A percentile compares a stretch with the other conserved stretches of the same genome.
Conservation (phyloP, 2,329 filamentous ascomycete genomes). For the Alternaria triticimaculans region DNA sequence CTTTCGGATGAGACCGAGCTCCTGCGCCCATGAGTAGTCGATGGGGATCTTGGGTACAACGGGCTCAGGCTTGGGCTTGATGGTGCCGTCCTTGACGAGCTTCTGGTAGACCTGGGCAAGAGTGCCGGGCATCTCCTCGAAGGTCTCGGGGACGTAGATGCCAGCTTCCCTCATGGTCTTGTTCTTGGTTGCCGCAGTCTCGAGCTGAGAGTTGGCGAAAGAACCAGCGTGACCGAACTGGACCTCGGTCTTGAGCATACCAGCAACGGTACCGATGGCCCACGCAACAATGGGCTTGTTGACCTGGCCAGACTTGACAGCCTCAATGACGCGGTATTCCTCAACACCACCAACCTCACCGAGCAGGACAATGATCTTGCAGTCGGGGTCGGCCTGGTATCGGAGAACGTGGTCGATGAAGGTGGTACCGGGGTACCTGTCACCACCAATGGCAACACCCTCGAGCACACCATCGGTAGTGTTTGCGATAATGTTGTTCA, state of each 20-base stretch:
- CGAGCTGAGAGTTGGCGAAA: constrained; percentile 98
- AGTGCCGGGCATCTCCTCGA: constrained; percentile 86
- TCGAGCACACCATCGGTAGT: constrained; percentile 98
- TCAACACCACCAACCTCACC: constrained; percentile 99
- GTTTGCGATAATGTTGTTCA: constrained; percentile 99
- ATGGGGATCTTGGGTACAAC: constrained; percentile 98
- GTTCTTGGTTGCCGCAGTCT: constrained; percentile 97
- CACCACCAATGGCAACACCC: constrained; percentile 98
- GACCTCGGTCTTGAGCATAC: constrained; percentile 99
- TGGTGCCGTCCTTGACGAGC: constrained; percentile 82
- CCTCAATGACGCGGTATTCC: constrained; percentile 99
- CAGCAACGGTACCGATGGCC: constrained; percentile 98
- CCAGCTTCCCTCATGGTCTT: constrained; percentile 94
- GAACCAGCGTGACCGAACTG: constrained; percentile 99
- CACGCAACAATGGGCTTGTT: constrained; percentile 99
- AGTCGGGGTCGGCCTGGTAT: constrained; percentile 95
- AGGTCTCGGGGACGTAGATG: constrained; percentile 92
- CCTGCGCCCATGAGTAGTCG: constrained; percentile 99
- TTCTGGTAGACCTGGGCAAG: constrained; percentile 86
- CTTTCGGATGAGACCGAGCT: constrained; percentile 99
- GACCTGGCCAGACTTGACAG: constrained; percentile 90
- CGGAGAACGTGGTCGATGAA: constrained; percentile 98
- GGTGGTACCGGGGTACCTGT: constrained; percentile 97
- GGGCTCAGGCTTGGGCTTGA: constrained; percentile 86
- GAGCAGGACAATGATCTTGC: constrained; percentile 95